Percentiles rank a stretch among this genome's conserved stretches.
phyloP scores from a whole-genome alignment of 345 rosid species.

The Dovyalis caffra region DNA sequence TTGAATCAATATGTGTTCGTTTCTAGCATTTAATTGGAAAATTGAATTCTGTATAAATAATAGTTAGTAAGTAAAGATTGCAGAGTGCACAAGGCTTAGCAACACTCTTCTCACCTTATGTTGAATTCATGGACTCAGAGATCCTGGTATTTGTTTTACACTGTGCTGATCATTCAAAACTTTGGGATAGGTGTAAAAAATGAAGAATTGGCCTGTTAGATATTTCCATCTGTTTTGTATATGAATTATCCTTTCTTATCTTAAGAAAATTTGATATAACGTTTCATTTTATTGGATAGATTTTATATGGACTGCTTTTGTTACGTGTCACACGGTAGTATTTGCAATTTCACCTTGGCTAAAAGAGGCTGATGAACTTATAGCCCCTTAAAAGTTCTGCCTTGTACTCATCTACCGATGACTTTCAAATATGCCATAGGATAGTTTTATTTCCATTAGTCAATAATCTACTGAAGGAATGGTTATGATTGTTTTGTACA shows the following conservation, averaged over 20 bases:
- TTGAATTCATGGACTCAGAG: background rate
- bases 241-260: background rate
- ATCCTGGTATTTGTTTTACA: background rate
- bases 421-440: background rate
- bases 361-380: background rate
- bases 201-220: background rate
- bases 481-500: background rate
- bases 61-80: background rate
- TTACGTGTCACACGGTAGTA: background rate
- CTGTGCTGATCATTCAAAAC: background rate
- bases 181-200: background rate
- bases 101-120: background rate
- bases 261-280: background rate
- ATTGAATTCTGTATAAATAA: background rate
- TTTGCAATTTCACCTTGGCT: background rate
- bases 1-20: background rate
- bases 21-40: background rate
- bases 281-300: background rate
- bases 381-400: background rate
- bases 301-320: background rate
- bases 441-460: background rate
- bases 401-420: background rate
- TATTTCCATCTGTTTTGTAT: background rate
- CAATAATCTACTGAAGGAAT: background rate
- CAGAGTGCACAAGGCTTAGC: background rate